Evolutionary conservation across 306 rosid species (phyloP).

Genomic region (Cicer cuneatum): DNA sequence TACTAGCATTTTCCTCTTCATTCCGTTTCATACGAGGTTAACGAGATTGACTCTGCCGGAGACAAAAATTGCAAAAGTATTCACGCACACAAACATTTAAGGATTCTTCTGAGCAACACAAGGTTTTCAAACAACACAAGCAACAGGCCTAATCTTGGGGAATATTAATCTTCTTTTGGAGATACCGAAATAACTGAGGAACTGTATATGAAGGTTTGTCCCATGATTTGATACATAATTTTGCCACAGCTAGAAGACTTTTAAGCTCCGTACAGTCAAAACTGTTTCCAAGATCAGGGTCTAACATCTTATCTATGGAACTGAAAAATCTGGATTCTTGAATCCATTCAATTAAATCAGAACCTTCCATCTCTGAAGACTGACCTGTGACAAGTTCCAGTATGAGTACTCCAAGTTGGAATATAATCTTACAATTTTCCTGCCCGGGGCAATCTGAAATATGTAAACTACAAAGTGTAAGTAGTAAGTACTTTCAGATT

Average conservation of each 20-base stretch:
- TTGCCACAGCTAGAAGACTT: slow-evolving; percentile 83
- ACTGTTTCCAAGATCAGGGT: slow-evolving; percentile 83
- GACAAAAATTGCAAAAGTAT: slow-evolving; percentile 26
- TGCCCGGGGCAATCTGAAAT: slow-evolving; percentile 63
- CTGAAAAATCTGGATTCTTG: slow-evolving; percentile 68
- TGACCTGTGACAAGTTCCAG: slow-evolving; percentile 89
- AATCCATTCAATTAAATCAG: slow-evolving; percentile 80
- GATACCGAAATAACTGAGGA: slow-evolving; percentile 72
- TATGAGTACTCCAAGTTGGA: slow-evolving; percentile 86
- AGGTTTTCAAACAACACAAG: slow-evolving; percentile 32
- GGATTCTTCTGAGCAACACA: slow-evolving; percentile 35
- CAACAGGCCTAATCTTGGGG: slow-evolving; percentile 33
- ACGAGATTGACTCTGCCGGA: slow-evolving; percentile 22
- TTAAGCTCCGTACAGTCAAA: slow-evolving; percentile 72
- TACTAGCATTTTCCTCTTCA: not conserved
- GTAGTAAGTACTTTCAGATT: not conserved
- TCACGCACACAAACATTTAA: slow-evolving; percentile 35
- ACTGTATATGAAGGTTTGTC: slow-evolving; percentile 70
- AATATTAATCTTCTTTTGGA: slow-evolving; percentile 68
- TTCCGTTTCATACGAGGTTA: slow-evolving; percentile 24
- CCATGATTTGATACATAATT: slow-evolving; percentile 74
- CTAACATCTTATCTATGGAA: slow-evolving; percentile 86
- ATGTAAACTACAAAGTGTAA: not conserved
- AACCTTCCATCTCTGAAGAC: slow-evolving; percentile 74
- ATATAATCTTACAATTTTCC: slow-evolving; percentile 64